Evolutionary conservation across 2,329 filamentous ascomycete species (phyloP).

Genomic region (Podosphaera aphanis): DNA sequence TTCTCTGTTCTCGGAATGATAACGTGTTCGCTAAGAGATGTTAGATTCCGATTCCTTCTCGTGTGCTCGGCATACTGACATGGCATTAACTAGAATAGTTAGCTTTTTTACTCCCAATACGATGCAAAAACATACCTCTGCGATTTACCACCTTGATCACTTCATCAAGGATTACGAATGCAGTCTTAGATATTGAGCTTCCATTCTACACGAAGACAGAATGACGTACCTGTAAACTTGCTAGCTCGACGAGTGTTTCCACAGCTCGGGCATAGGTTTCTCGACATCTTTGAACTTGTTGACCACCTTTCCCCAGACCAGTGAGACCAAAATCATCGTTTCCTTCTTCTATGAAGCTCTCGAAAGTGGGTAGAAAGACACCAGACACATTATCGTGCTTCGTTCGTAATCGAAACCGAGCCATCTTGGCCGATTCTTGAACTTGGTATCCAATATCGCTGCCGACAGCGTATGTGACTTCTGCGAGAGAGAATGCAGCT

Average conservation of each 20-base stretch:
- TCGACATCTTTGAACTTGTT: constrained; percentile 82
- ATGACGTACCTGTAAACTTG: constrained; percentile 50
- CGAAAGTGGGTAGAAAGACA: constrained; percentile 80
- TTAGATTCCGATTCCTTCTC: constrained; percentile 4
- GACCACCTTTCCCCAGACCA: constrained; percentile 84
- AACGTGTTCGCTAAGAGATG: constrained; percentile 45
- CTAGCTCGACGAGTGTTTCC: constrained; percentile 83
- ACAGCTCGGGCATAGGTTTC: constrained; percentile 93
- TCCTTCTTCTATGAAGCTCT: constrained; percentile 70
- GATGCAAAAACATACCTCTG: constrained; percentile 35
- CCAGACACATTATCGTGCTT: constrained; percentile 98
- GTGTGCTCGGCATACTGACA: constrained; percentile 28
- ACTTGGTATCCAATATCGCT: constrained; percentile 94
- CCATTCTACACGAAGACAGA: no score
- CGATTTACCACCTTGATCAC: constrained; percentile 98
- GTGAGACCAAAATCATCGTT: constrained; percentile 93
- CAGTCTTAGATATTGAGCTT: constrained; percentile 31
- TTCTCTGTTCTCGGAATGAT: constrained; percentile 97
- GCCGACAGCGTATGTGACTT: constrained; percentile 91
- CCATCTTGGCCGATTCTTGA: constrained; percentile 81
- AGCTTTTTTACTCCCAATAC: background rate
- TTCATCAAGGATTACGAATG: constrained; percentile 92
- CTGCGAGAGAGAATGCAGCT: constrained; percentile 86
- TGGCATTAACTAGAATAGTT: constrained; percentile 52
- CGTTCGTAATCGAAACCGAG: constrained; percentile 76